Base-by-base conservation (phyloP, 106 monocot species). In the Iris macrosiphon region DNA sequence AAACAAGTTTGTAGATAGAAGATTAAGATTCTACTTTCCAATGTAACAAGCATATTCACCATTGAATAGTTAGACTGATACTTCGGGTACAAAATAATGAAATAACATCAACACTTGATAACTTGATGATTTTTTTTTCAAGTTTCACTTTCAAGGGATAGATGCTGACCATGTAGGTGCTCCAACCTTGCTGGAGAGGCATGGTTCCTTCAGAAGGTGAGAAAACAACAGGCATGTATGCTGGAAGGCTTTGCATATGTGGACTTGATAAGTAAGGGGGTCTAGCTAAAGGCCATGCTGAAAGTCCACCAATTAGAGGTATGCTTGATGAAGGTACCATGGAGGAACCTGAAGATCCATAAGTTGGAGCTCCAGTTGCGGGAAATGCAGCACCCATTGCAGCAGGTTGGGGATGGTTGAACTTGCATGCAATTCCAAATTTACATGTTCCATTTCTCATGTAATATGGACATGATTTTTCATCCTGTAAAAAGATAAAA, bases 401-500 rank as follows among this genome's bases (percentile, higher is more conserved):
- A 54, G 72, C 43, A 65, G 78, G 82, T 40, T 72, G 79, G 21
- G 88, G 88, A 62, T 88, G 88, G 60, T 83, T 60, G 58, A 88
- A 88, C 44, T 88, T 82, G 67, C 82, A 88, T 9, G 69, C 75
- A 59, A 72, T 26, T 29, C 82, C 82, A 79, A 79, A 82, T 64
- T 88, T 88, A 66, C 88, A 88, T 25, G 65, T 41, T 61, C 88
- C 82, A 45, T 68, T 88, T 68, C 75, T 79, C 79, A 88, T 75
- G 67, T 88, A 88, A 72, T 75, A 79, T 60, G 78, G 69, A 60
- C 88, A 88, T 39, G 79, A 63, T 27, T 79, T 87, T 70, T 78
- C 87, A 56, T 75, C 87, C 87, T 87, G 72, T 33, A 16, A 75
- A 17, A n/a, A n/a, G n/a, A n/a, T n/a, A n/a, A n/a, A n/a, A n/a